Base-by-base conservation (phyloP, 768 basidiomycete species). In the Hysterangium stoloniferum region DNA sequence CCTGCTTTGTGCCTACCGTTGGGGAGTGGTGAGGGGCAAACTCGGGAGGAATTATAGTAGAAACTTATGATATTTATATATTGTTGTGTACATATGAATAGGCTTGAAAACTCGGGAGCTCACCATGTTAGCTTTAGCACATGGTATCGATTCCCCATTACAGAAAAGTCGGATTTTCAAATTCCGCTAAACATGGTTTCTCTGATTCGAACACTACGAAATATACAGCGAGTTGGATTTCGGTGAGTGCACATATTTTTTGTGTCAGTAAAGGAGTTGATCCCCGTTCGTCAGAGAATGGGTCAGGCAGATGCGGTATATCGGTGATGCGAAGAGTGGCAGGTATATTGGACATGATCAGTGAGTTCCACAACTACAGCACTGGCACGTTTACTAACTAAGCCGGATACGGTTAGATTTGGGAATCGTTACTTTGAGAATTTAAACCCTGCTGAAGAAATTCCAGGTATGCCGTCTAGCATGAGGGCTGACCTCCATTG, bases 381-480 rank as follows among this genome's bases (percentile, higher is more conserved):
- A n/a, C n/a, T n/a, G n/a, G n/a, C n/a, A n/a, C n/a, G 34, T 6
- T 25, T 19, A n/a, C 28, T 49, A 24, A 19, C 33, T 36, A 3
- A 19, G 36, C 40, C n/a, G n/a, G n/a, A n/a, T n/a, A n/a, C n/a
- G n/a, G n/a, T 20, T 33, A 92, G 89, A 64, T 91, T 95, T 65
- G 95, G 93, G 37, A 97, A 97, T 76, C 77, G 77, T 54, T 98
- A 94, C 68, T 98, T 77, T 59, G 91, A 98, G 74, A 96, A 98
- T 68, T 63, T 82, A 65, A 88, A 94, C 61, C 75, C 78, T 25
- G 77, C 83, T 56, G 86, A 95, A 59, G 93, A 97, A 64, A 67
- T 94, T 40, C 93, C 93, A 49, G 92, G 91, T 88, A 54, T 33
- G 78, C 67, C 9, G 9, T 34, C 7, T 42, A 35, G 6, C 27